These are phyloP conservation scores for Aspergillus hancockii DNA, from an alignment of 495 filamentous ascomycete species.

Conservation along the genomic window DNA sequence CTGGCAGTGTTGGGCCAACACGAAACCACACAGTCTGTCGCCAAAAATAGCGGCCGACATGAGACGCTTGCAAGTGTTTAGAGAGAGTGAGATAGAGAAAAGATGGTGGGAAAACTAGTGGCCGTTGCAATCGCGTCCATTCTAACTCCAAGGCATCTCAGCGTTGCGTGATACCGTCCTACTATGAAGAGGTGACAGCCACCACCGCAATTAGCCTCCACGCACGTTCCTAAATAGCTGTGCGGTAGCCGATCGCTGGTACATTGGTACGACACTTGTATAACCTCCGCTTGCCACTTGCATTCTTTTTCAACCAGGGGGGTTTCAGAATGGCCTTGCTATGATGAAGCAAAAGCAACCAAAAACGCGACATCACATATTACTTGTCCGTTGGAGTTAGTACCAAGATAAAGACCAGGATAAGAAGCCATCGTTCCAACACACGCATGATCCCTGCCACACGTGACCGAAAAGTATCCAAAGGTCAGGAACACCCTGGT, in stretches of 20 bases:
- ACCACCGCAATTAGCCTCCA: not conserved
- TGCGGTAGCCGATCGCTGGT: not conserved
- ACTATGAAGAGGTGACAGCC: not conserved
- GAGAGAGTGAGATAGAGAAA: not conserved
- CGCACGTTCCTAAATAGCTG: not conserved
- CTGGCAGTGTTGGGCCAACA: not conserved
- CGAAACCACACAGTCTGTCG: not conserved
- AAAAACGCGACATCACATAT: not conserved
- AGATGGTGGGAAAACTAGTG: not conserved
- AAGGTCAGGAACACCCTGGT: conserved; percentile 10
- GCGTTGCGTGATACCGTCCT: conserved; percentile 2
- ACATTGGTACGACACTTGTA: conserved; percentile 1
- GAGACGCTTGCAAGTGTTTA: not conserved
- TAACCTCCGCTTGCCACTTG: not conserved
- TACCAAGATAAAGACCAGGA: not conserved
- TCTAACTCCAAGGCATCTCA: not conserved
- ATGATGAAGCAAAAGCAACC: not conserved
- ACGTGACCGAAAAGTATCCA: conserved; percentile 17
- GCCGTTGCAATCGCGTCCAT: conserved; percentile 6
- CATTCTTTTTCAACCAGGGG: not conserved
- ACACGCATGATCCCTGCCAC: not conserved
- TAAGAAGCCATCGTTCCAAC: not conserved
- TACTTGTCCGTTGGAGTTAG: not conserved
- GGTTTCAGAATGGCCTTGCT: not conserved
- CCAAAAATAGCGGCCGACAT: not conserved